Conservation (phyloP, 768 basidiomycete species). For the Strobilomyces dryophilus region DNA sequence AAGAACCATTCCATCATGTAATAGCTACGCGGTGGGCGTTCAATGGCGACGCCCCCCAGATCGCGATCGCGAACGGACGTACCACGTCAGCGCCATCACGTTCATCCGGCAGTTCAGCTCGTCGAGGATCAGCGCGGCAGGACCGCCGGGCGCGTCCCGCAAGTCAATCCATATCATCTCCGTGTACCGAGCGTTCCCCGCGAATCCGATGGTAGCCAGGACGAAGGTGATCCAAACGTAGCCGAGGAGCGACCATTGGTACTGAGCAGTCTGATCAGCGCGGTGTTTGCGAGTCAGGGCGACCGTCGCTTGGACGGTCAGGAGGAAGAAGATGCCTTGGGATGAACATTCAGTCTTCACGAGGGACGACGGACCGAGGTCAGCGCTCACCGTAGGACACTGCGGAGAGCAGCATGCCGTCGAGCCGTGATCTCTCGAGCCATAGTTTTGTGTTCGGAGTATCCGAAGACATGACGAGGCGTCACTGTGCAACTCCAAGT, state of each 20-base stretch:
- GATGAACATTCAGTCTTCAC: background rate
- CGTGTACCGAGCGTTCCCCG: constrained; percentile 24
- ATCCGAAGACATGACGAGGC: constrained; percentile 10
- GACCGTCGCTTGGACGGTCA: constrained; percentile 17
- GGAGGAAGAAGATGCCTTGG: constrained; percentile 22
- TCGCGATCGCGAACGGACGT: background rate
- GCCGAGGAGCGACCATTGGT: constrained; percentile 9
- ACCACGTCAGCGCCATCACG: constrained; percentile 17
- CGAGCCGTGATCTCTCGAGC: constrained; percentile 26
- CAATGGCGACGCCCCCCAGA: background rate
- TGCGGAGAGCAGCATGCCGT: constrained; percentile 18
- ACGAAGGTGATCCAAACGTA: constrained; percentile 26
- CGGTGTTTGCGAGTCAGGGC: constrained; percentile 3
- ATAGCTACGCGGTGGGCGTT: constrained; percentile 13
- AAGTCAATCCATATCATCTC: constrained; percentile 32
- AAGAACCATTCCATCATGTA: constrained; percentile 30
- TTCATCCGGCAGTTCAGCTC: constrained; percentile 19
- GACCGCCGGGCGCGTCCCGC: constrained; percentile 14
- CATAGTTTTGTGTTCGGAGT: constrained; percentile 21
- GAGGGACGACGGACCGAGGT: background rate
- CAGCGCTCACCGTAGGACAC: constrained; percentile 20
- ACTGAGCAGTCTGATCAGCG: background rate
- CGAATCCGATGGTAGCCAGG: constrained; percentile 26
- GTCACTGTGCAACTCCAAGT: no score
- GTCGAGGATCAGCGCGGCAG: constrained; percentile 11